phyloP scores from a whole-genome alignment of 345 rosid genomes.

The Hevea brasiliensis region DNA sequence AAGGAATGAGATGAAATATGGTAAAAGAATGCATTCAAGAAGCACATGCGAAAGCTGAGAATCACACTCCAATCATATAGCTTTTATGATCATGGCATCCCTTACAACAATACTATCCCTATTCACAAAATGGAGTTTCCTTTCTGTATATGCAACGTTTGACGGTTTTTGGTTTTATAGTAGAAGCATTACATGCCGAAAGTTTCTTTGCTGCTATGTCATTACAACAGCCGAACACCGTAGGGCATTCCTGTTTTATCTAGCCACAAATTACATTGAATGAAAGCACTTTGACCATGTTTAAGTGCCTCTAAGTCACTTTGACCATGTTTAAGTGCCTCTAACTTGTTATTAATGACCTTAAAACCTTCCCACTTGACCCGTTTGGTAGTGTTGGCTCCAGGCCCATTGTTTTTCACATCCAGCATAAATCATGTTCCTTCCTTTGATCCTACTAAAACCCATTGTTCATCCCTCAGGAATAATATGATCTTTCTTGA shows the following conservation, averaged over 20 bases:
- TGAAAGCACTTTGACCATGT: no score
- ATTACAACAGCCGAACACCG: neutral
- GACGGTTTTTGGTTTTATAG: no score
- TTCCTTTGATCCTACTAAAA: no score
- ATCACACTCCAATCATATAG: no score
- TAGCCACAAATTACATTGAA: slow-evolving; percentile 20
- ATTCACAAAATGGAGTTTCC: no score
- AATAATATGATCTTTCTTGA: slow-evolving; percentile 6
- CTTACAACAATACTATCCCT: neutral
- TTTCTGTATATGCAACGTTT: no score
- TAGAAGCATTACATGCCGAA: no score
- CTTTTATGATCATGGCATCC: neutral
- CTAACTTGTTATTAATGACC: neutral
- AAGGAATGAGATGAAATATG: no score
- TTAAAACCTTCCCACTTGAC: neutral
- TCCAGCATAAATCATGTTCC: neutral
- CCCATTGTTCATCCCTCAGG: slow-evolving; percentile 19
- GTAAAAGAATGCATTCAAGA: no score
- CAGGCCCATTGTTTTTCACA: slow-evolving; percentile 17
- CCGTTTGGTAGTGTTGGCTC: slow-evolving; percentile 6
- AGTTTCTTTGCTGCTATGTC: no score
- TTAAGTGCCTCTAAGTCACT: neutral
- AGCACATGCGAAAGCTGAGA: no score
- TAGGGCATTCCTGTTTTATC: slow-evolving; percentile 6
- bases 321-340: neutral